Evolutionary conservation across 352 stramenopile genomes (phyloP), one percentile per base, ranked within the genome.

Genomic region (Elongisporangium undulatum): DNA sequence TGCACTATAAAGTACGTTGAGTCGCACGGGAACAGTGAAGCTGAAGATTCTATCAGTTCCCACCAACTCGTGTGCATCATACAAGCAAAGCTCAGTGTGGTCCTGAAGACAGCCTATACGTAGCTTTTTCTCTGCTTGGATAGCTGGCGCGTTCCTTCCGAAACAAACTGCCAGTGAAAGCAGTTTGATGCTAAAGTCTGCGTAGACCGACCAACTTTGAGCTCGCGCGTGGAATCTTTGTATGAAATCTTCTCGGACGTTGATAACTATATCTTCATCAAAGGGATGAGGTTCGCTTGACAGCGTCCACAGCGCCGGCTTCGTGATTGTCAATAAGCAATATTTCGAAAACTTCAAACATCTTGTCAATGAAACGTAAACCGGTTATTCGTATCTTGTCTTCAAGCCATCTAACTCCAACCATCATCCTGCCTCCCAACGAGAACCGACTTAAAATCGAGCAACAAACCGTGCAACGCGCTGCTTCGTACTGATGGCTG

Each of bases 211-310:
- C 34, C 2, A 45, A 45, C 34, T 45, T 45, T 45, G 34, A 45
- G 10, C 34, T 45, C 34, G 34, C 34, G 12, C 12, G 34, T 45
- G 10, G 10, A 45, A 17, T 15, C 13, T 8, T 3, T 45, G 34
- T 45, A 45, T 10, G 34, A 12, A 2, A 8, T 45, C 2, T 10
- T 45, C 34, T 45, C 34, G 34, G 53, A 61, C 22, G 60, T 61
- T 29, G 53, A 59, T 15, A 65, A 65, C 41, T 65, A 60, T 54
- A 22, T 54, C 4, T 61, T 55, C 59, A 56, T 65, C 59, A 65
- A 65, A 41, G 64, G 59, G 20, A 60, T 71, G 51, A 60, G 50
- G 55, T 71, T 66, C 23, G 64, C 64, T 38, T 12, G 62, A 64
- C 17, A 59, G 61, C 16, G 62, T 67, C 56, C 63, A 55, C 49